Percentiles rank a stretch among this genome's conserved stretches.
Conservation (phyloP, 768 basidiomycete genomes). For the Rickenella mellea region DNA sequence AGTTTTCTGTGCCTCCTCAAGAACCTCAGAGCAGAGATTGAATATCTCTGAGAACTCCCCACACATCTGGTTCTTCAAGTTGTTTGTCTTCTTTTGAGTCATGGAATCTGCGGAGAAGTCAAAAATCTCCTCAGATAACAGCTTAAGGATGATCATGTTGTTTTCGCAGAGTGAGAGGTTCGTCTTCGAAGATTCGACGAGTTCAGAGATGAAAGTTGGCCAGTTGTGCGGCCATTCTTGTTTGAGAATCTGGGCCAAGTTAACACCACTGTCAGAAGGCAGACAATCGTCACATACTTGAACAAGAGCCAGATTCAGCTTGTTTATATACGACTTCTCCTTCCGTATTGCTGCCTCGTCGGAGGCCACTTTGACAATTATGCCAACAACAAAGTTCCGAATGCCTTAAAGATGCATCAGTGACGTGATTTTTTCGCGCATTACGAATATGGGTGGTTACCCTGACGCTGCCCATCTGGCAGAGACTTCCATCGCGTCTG, state of each 20-base stretch:
- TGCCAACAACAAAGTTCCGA: constrained; percentile 89
- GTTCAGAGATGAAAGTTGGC: constrained; percentile 95
- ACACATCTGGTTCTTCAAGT: constrained; percentile 96
- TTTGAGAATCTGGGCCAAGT: constrained; percentile 71
- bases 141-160: constrained; percentile 97
- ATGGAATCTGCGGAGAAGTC: constrained; percentile 98
- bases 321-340: constrained; percentile 93
- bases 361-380: constrained; percentile 87
- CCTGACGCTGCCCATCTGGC: constrained; percentile 88
- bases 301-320: constrained; percentile 92
- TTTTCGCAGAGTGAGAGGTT: constrained; percentile 97
- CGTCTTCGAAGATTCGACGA: constrained; percentile 94
- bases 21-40: constrained; percentile 91
- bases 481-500: constrained; percentile 92
- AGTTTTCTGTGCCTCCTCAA: constrained; percentile 94
- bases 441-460: constrained; percentile 24
- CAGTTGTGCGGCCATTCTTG: constrained; percentile 99
- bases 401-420: constrained; percentile 49
- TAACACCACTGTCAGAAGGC: neutral
- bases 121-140: constrained; percentile 98
- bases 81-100: constrained; percentile 96
- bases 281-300: constrained; percentile 46
- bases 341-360: constrained; percentile 83
- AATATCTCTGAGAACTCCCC: constrained; percentile 97
- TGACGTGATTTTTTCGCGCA: constrained; percentile 3